A percentile compares a stretch with the other conserved stretches of the same genome.
Conservation (phyloP, 805 yeast genomes). For the Kodamaea restingae region DNA sequence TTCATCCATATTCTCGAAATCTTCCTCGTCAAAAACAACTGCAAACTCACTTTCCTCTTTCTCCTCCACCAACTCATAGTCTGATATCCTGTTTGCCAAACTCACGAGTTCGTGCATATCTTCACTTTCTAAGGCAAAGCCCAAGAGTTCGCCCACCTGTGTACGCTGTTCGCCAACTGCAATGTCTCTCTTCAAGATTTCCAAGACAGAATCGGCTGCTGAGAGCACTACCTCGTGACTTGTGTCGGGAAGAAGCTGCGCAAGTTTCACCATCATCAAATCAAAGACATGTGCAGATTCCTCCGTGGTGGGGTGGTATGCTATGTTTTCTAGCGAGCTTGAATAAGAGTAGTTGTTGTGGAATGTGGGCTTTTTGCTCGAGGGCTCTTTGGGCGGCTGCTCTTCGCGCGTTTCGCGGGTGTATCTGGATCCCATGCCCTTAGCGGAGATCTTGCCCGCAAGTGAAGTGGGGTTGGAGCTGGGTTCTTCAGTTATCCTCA, state of each 20-base stretch:
- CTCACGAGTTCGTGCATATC: conserved; percentile 44
- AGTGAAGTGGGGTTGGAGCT: conserved; percentile 67
- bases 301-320: conserved; percentile 60
- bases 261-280: conserved; percentile 55
- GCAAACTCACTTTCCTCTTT: conserved; percentile 18
- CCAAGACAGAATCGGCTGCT: conserved; percentile 64
- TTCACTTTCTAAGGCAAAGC: conserved; percentile 33
- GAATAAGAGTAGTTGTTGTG: conserved; percentile 12
- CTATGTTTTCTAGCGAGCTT: conserved; percentile 20
- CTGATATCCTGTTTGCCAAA: conserved; percentile 47
- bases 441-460: conserved; percentile 59
- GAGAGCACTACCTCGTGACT: conserved; percentile 69
- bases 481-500: conserved; percentile 36
- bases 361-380: not conserved
- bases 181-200: conserved; percentile 47
- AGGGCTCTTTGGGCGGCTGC: not conserved
- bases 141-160: conserved; percentile 40
- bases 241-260: conserved; percentile 61
- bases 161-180: conserved; percentile 43
- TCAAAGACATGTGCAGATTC: conserved; percentile 51
- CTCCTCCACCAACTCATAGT: conserved; percentile 32
- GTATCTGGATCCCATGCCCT: conserved; percentile 64
- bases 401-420: conserved; percentile 11
- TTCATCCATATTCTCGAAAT: conserved; percentile 8
- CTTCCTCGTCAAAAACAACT: conserved; percentile 17